A percentile compares a stretch with the other conserved stretches of the same genome.
Evolutionary conservation across 495 filamentous ascomycete genomes (phyloP).

Genomic region (Penicillium argentinense): DNA sequence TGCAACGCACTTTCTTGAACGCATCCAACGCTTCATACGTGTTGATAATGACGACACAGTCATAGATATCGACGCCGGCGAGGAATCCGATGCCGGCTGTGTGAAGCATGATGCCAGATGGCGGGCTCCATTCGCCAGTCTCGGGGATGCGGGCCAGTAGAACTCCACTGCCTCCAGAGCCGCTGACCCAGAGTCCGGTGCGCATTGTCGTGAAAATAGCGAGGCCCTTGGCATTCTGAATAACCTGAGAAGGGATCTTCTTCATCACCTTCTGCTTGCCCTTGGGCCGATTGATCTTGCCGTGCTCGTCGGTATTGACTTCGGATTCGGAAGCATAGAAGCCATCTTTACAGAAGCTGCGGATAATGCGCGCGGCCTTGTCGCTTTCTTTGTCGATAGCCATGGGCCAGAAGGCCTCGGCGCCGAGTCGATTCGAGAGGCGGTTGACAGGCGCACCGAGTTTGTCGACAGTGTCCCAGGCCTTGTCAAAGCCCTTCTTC

Average conservation of each 20-base stretch:
- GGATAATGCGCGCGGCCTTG: slow-evolving; percentile 77
- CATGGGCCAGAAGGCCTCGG: slow-evolving; percentile 81
- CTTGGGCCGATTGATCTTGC: slow-evolving; percentile 55
- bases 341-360: slow-evolving; percentile 76
- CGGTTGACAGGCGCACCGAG: slow-evolving; percentile 70
- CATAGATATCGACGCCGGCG: slow-evolving; percentile 89
- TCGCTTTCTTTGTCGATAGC: slow-evolving; percentile 77
- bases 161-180: slow-evolving; percentile 77
- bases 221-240: slow-evolving; percentile 80
- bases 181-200: slow-evolving; percentile 86
- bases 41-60: slow-evolving; percentile 89
- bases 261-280: slow-evolving; percentile 70
- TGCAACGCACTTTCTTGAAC: slow-evolving; percentile 74
- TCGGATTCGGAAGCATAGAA: slow-evolving; percentile 52
- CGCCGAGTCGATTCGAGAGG: slow-evolving; percentile 69
- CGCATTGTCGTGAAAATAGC: slow-evolving; percentile 94
- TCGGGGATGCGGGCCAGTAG: slow-evolving; percentile 71
- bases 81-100: slow-evolving; percentile 85
- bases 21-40: slow-evolving; percentile 74
- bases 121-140: slow-evolving; percentile 85
- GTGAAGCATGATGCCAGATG: slow-evolving; percentile 84
- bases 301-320: slow-evolving; percentile 26
- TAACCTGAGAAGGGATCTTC: slow-evolving; percentile 80
- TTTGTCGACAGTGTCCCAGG: slow-evolving; percentile 52
- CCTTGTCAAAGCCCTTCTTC: slow-evolving; percentile 57